phyloP scores from a whole-genome alignment of 2,329 filamentous ascomycete species.

The Alternaria panax region DNA sequence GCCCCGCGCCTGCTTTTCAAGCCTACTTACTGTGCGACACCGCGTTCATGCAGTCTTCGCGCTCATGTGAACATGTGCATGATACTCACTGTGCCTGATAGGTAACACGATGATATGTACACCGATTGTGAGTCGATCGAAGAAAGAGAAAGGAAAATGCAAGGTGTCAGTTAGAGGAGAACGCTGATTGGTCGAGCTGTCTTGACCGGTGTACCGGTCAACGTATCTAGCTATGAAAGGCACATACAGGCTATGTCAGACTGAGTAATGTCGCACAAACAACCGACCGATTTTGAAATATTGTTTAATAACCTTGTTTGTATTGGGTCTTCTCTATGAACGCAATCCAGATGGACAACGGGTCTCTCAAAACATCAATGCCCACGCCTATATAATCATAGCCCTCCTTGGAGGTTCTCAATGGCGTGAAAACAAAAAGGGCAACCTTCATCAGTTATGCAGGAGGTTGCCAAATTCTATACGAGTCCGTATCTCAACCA shows the following conservation, averaged over 20 bases:
- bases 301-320: background rate
- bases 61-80: slow-evolving; percentile 8
- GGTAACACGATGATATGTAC: slow-evolving; percentile 10
- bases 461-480: background rate
- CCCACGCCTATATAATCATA: background rate
- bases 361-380: background rate
- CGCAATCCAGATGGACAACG: background rate
- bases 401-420: background rate
- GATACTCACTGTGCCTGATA: slow-evolving; percentile 3
- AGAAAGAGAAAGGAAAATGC: slow-evolving; percentile 10
- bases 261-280: slow-evolving; percentile 1
- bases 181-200: slow-evolving; percentile 18
- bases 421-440: background rate
- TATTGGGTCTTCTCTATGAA: background rate
- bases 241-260: background rate
- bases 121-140: slow-evolving; percentile 13
- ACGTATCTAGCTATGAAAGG: background rate
- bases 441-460: background rate
- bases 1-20: slow-evolving; percentile 12
- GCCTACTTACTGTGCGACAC: slow-evolving; percentile 8
- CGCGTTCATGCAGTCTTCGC: slow-evolving; percentile 5
- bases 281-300: background rate
- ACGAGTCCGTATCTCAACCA: background rate
- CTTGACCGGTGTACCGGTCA: slow-evolving; percentile 19
- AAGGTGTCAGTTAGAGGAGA: slow-evolving; percentile 6